Base-by-base conservation (phyloP, 2,329 filamentous ascomycete genomes). In the Fusarium haematococcum region DNA sequence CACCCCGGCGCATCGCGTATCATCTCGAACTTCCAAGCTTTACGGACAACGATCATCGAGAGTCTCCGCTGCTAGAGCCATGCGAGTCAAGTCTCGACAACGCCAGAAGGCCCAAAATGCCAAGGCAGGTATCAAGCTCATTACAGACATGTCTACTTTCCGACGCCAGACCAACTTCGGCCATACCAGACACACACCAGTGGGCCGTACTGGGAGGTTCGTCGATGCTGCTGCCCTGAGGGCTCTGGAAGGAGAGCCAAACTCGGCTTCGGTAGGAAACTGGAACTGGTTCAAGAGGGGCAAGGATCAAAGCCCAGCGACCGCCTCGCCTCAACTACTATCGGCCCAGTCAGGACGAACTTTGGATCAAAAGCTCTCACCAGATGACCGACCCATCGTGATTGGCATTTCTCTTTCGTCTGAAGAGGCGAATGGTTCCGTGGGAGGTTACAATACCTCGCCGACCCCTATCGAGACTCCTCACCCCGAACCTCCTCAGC, bases 351-450 rank as follows among this genome's bases (percentile, higher is more conserved):
- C 76, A 27, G 64, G 76, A 67, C 69, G 78, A 69, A 72, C 76
- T 70, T 63, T 79, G 27, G 79, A 79, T 7, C 79, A 80, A 13
- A 90, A 91, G 70, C 85, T 94, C 5, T 94, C 92, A 16, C 92
- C 93, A 0, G 89, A 88, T 67, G 91, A 93, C 76, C 87, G 90
- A n/a, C 91, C 91, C 1, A 95, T 95, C 68, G 88, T 93, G 48
- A 95, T 94, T 73, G 92, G 92, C 14, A 90, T 95, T 60, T 88
- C 89, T 16, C 84, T 94, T 54, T 89, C 92, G 3, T 88, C 90
- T 16, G 80, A 80, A 9, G 78, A 80, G 23, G 69, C 77, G 13
- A 69, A 69, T 43, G 71, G 66, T 35, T 76, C 70, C 1, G 83
- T 88, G 78, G 89, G 84, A 57, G 23, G 18, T 86, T 18, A 80